These are phyloP conservation scores for Yamadazyma diospyri DNA, from an alignment of 1,139 yeast species.

Conservation along the genomic window DNA sequence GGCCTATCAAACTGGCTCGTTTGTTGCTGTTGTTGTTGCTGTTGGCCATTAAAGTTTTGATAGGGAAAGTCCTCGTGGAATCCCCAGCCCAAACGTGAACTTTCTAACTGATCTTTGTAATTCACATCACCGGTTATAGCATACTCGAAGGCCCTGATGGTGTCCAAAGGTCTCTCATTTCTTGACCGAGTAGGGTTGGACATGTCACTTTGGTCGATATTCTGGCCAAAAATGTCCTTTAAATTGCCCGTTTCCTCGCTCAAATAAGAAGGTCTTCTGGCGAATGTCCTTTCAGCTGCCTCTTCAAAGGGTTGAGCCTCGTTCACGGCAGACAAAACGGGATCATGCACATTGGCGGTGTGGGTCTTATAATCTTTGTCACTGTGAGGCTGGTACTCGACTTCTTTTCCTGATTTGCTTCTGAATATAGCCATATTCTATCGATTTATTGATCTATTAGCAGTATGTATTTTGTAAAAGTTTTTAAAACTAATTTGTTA, in stretches of 20 bases:
- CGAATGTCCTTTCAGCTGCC: conserved; percentile 38
- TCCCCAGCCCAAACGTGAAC: conserved; percentile 75
- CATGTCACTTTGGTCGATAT: conserved; percentile 71
- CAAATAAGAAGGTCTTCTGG: conserved; percentile 37
- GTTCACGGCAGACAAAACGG: conserved; percentile 83
- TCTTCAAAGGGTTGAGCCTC: conserved; percentile 96
- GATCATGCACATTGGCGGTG: conserved; percentile 70
- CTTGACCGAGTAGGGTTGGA: conserved; percentile 90
- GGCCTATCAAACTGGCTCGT: conserved; percentile 23
- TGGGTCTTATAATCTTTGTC: conserved; percentile 46
- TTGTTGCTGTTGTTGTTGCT: conserved; percentile 1
- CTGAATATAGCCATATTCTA: conserved; percentile 38
- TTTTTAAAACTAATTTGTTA: too few species aligned
- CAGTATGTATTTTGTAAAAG: too few species aligned
- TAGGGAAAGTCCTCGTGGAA: conserved; percentile 48
- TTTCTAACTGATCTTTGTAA: conserved; percentile 77
- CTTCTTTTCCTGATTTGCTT: conserved; percentile 34
- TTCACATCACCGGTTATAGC: conserved; percentile 83
- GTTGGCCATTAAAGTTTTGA: conserved; percentile 22
- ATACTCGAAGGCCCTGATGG: conserved; percentile 88
- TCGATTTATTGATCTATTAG: too few species aligned
- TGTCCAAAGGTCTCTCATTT: conserved; percentile 94
- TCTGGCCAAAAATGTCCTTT: conserved; percentile 81
- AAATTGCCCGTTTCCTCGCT: conserved; percentile 44
- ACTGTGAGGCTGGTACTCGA: conserved; percentile 31